Percentiles rank a stretch among this genome's conserved stretches.
phyloP scores from a whole-genome alignment of 2,329 filamentous ascomycete species.

The Trichoderma arundinaceum region DNA sequence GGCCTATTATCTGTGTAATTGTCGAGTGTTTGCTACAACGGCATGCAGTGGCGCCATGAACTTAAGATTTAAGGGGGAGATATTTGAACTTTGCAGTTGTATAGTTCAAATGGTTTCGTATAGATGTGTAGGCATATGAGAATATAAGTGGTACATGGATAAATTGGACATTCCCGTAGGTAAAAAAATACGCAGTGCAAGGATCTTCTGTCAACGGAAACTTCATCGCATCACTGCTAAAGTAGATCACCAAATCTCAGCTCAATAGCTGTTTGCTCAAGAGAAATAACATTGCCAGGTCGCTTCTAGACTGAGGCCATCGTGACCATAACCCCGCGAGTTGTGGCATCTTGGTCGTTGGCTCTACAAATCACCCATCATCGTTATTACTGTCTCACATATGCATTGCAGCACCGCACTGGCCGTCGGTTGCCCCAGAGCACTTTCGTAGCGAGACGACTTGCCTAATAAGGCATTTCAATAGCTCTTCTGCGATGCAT shows the following conservation, averaged over 20 bases:
- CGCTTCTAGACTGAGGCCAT: neutral
- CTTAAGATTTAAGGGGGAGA: neutral
- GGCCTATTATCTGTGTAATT: constrained; percentile 13
- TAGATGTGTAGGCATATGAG: neutral
- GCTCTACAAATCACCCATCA: neutral
- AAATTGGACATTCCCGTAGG: neutral
- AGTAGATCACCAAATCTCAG: neutral
- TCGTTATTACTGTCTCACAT: neutral
- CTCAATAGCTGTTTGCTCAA: neutral
- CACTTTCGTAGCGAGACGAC: too few relatives aligned
- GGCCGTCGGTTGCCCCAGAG: neutral
- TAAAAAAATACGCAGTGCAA: neutral
- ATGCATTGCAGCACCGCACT: neutral
- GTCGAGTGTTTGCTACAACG: neutral
- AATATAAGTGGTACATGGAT: neutral
- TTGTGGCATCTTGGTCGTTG: neutral
- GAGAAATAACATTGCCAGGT: neutral
- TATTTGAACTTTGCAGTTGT: too few relatives aligned
- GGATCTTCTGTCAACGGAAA: neutral
- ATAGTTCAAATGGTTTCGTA: neutral
- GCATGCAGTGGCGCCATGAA: neutral
- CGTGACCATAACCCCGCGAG: neutral
- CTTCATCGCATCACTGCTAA: neutral
- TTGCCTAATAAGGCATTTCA: neutral
- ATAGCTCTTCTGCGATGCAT: neutral